Percentiles rank a stretch among this genome's conserved stretches.
Conservation (phyloP, 208 protist species). For the Naegleria gruberi region DNA sequence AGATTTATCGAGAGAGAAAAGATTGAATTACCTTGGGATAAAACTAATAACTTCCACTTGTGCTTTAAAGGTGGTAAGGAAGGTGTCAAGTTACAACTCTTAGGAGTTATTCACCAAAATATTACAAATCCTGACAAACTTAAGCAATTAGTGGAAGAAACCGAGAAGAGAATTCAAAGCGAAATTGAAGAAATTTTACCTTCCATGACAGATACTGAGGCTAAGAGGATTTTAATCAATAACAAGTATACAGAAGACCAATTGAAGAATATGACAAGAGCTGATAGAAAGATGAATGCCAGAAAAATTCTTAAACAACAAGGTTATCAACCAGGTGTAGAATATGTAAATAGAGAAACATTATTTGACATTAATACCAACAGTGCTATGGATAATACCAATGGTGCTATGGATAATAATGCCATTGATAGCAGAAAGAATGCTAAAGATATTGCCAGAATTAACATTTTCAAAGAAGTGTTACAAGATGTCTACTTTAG, state of each 20-base stretch:
- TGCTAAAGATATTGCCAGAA: slow-evolving; percentile 19
- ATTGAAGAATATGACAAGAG: background rate
- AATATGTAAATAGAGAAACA: background rate
- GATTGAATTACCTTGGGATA: slow-evolving; percentile 9
- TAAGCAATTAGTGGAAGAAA: background rate
- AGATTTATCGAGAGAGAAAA: background rate
- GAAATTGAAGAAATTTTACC: background rate
- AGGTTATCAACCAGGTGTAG: slow-evolving; percentile 9
- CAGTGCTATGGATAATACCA: background rate
- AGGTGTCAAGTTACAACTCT: background rate
- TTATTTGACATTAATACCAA: background rate
- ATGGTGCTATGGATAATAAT: background rate
- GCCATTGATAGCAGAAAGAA: background rate
- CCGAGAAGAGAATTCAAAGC: background rate
- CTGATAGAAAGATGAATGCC: background rate
- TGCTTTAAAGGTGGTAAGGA: background rate
- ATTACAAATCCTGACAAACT: background rate
- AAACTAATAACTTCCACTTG: slow-evolving; percentile 9
- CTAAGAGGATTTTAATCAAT: background rate
- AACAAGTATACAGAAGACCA: background rate
- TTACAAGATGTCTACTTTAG: background rate
- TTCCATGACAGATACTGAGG: background rate
- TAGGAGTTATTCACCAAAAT: slow-evolving; percentile 5
- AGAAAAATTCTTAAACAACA: background rate
- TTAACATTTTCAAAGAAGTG: background rate